Evolutionary conservation across 106 monocot genomes (phyloP).

Genomic region (Amphibolis antarctica): DNA sequence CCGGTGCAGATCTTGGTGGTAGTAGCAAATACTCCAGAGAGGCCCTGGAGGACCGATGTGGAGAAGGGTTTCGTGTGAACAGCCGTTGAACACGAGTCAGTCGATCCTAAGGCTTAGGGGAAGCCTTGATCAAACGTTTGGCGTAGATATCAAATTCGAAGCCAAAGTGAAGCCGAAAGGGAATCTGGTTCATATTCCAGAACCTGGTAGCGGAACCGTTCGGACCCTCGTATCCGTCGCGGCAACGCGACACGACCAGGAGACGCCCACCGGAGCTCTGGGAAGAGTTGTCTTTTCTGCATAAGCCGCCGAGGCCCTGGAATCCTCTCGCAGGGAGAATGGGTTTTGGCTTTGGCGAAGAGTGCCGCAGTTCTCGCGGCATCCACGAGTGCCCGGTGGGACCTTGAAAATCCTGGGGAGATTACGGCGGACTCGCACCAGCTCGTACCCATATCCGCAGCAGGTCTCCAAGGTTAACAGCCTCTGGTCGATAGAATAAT

Average conservation of each 20-base stretch:
- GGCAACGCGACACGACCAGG: not conserved
- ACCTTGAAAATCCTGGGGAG: not conserved
- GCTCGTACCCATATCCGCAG: not conserved
- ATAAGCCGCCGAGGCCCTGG: not conserved
- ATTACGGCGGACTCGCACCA: not conserved
- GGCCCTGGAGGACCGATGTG: constrained; percentile 31
- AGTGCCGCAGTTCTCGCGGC: not conserved
- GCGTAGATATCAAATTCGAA: too few species aligned
- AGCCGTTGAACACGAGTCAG: constrained; percentile 19
- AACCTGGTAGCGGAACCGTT: not conserved
- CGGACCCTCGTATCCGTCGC: too few species aligned
- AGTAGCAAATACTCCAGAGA: constrained; percentile 44
- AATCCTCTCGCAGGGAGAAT: too few species aligned
- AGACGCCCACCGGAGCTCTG: not conserved
- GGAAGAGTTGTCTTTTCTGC: not conserved
- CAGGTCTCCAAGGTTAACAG: too few species aligned
- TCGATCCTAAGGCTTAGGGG: constrained; percentile 17
- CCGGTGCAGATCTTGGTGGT: constrained; percentile 38
- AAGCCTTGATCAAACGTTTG: constrained; percentile 7
- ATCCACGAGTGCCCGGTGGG: not conserved
- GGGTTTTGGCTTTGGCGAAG: not conserved
- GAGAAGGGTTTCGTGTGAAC: constrained; percentile 33
- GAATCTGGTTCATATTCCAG: not conserved
- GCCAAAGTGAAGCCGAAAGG: not conserved
- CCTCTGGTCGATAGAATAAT: too few species aligned